A percentile compares a stretch with the other conserved stretches of the same genome.
phyloP scores from a whole-genome alignment of 345 rosid genomes.

The Syzygium grande region DNA sequence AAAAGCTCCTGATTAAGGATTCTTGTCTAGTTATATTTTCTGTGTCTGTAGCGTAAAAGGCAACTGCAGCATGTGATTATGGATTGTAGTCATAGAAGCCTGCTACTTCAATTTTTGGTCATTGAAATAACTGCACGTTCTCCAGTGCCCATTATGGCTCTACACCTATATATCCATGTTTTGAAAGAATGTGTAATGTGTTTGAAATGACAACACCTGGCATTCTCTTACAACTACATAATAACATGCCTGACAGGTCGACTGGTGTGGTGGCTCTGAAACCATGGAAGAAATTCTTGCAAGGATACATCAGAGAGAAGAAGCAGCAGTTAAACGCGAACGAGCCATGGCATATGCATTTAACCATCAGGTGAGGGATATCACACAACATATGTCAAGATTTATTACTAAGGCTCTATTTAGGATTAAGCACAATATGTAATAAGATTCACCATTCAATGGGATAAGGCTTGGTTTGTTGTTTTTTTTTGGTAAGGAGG shows the following conservation, averaged over 20 bases:
- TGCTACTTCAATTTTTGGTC: not conserved
- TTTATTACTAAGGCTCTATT: not conserved
- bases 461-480: not conserved
- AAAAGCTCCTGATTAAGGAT: not conserved
- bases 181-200: not conserved
- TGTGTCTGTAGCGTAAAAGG: not conserved
- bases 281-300: slow-evolving; percentile 62
- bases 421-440: not conserved
- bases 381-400: not conserved
- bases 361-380: slow-evolving; percentile 71
- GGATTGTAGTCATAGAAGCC: not conserved
- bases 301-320: slow-evolving; percentile 79
- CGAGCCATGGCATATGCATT: slow-evolving; percentile 95
- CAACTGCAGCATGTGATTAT: not conserved
- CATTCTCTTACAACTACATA: not conserved
- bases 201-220: not conserved
- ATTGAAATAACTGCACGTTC: not conserved
- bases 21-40: not conserved
- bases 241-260: slow-evolving; percentile 41
- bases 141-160: not conserved
- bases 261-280: slow-evolving; percentile 79
- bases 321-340: slow-evolving; percentile 85
- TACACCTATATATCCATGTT: not conserved
- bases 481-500: no score
- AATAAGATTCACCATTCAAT: not conserved